Evolutionary conservation across 2,329 filamentous ascomycete genomes (phyloP).

Genomic region (Sporothrix luriei): DNA sequence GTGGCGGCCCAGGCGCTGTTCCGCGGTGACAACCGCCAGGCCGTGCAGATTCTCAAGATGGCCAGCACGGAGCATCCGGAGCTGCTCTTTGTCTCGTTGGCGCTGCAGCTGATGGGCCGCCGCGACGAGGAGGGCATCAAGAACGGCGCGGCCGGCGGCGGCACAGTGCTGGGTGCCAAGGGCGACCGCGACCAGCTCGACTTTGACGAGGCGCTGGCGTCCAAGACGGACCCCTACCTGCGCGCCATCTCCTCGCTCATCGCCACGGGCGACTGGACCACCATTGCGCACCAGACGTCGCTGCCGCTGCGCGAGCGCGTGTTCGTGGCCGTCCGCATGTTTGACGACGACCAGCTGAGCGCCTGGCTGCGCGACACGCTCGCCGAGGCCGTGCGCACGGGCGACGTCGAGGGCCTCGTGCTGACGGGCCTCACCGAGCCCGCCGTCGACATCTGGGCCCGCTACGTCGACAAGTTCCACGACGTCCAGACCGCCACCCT

Average conservation of each 20-base stretch:
- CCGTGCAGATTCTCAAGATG: slow-evolving; percentile 69
- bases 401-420: slow-evolving; percentile 76
- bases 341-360: slow-evolving; percentile 63
- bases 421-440: slow-evolving; percentile 75
- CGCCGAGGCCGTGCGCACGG: slow-evolving; percentile 61
- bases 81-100: slow-evolving; percentile 68
- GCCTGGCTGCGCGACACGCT: slow-evolving; percentile 70
- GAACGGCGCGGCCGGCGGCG: slow-evolving; percentile 25
- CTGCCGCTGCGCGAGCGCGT: slow-evolving; percentile 74
- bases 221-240: slow-evolving; percentile 74
- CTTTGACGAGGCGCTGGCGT: slow-evolving; percentile 61
- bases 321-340: slow-evolving; percentile 70
- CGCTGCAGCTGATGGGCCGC: slow-evolving; percentile 64
- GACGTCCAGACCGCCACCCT: slow-evolving; percentile 80
- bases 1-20: slow-evolving; percentile 76
- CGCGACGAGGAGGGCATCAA: slow-evolving; percentile 50
- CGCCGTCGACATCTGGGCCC: slow-evolving; percentile 73
- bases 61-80: slow-evolving; percentile 65
- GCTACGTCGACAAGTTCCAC: slow-evolving; percentile 73
- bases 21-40: slow-evolving; percentile 67
- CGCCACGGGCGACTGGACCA: slow-evolving; percentile 73
- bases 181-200: slow-evolving; percentile 49
- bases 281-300: slow-evolving; percentile 71
- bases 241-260: slow-evolving; percentile 78
- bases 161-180: neutral